These are phyloP conservation scores for Apiospora koreana DNA, from an alignment of 2,329 filamentous ascomycete species.

Conservation along the genomic window DNA sequence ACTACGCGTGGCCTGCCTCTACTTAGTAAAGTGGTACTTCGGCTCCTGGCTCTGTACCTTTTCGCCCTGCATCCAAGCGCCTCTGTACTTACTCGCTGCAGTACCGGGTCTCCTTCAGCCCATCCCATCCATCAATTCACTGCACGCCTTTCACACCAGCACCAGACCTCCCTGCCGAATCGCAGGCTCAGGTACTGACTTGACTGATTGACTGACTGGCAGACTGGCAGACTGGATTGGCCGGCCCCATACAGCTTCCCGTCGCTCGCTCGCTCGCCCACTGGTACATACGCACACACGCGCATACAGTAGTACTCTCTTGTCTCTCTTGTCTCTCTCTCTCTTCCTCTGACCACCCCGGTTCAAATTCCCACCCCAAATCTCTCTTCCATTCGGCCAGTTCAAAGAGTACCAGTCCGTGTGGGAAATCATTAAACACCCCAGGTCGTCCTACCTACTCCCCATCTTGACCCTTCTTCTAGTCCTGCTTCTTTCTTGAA, in stretches of 20 bases:
- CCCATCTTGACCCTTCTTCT: slow-evolving; percentile 32
- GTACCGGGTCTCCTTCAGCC: slow-evolving; percentile 4
- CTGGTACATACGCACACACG: slow-evolving; percentile 5
- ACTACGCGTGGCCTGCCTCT: slow-evolving; percentile 1
- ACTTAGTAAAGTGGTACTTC: background rate
- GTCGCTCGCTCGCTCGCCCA: no score
- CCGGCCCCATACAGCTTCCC: slow-evolving; percentile 4
- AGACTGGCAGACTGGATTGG: background rate
- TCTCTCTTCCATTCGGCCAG: slow-evolving; percentile 24
- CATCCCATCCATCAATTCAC: background rate
- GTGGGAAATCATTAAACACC: slow-evolving; percentile 35
- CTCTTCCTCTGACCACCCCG: background rate
- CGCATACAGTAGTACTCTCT: background rate
- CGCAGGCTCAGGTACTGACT: background rate
- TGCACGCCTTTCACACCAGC: background rate
- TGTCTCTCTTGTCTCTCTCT: background rate
- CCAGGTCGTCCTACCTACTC: slow-evolving; percentile 30
- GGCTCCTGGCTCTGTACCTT: background rate
- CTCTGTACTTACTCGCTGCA: slow-evolving; percentile 4
- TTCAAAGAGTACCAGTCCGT: slow-evolving; percentile 25
- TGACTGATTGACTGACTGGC: background rate
- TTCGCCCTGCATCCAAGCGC: background rate
- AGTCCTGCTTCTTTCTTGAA: slow-evolving; percentile 37
- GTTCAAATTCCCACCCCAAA: slow-evolving; percentile 14
- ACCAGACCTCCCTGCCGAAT: background rate